These are phyloP conservation scores for Acidomyces sp. DNA, from an alignment of 495 filamentous ascomycete genomes.

Conservation along the genomic window DNA sequence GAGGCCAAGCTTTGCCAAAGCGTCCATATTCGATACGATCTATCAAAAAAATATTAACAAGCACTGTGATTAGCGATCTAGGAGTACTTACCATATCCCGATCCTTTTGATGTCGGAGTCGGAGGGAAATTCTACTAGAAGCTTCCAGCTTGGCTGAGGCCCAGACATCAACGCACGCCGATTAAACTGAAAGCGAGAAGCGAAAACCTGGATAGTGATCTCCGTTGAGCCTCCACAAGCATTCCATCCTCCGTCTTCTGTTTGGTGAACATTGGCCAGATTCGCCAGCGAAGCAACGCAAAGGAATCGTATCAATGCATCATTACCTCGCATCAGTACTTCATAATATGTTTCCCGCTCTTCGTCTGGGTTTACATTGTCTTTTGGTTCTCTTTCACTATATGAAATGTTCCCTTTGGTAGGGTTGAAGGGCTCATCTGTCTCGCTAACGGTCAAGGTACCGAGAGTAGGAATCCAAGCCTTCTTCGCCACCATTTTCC, in stretches of 20 bases:
- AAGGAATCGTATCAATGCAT: conserved; percentile 22
- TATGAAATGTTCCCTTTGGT: conserved; percentile 24
- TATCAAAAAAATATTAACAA: too few relatives aligned
- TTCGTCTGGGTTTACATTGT: conserved; percentile 20
- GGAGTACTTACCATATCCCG: too few relatives aligned
- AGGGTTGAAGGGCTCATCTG: conserved; percentile 26
- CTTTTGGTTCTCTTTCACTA: conserved; percentile 12
- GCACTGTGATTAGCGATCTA: too few relatives aligned
- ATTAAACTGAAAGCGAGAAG: conserved; percentile 36
- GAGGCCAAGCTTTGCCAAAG: conserved; percentile 42
- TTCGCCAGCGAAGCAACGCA: conserved; percentile 30
- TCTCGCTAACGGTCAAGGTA: conserved; percentile 27
- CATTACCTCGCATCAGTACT: conserved; percentile 26
- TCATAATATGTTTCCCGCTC: conserved; percentile 24
- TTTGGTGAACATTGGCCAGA: conserved; percentile 25
- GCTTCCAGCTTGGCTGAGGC: conserved; percentile 28
- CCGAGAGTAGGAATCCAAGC: conserved; percentile 37
- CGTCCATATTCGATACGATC: conserved; percentile 49
- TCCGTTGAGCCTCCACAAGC: conserved; percentile 46
- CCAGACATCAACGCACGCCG: conserved; percentile 15
- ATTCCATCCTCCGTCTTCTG: conserved; percentile 30
- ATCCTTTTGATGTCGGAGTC: conserved; percentile 50
- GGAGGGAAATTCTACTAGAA: conserved; percentile 45
- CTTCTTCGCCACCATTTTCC: conserved; percentile 44
- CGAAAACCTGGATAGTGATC: conserved; percentile 43